Percentiles rank a stretch among this genome's conserved stretches.
These are phyloP conservation scores for Nigrograna mackinnonii DNA, from an alignment of 2,329 filamentous ascomycete genomes.

Conservation along the genomic window DNA sequence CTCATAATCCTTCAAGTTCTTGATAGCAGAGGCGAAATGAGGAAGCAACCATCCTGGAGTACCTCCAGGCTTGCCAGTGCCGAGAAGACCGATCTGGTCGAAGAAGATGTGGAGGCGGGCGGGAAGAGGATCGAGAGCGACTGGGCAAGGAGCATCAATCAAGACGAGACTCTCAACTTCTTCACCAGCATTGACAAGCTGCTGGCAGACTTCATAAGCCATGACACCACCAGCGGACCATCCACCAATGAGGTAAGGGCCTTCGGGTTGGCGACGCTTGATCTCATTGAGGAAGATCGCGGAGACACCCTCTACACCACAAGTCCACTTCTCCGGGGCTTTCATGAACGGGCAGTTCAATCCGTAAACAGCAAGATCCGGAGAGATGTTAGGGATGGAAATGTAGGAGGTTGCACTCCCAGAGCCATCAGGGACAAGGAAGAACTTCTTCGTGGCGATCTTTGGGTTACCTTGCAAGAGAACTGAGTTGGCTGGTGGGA, in stretches of 20 bases:
- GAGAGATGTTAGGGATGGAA: constrained; percentile 58
- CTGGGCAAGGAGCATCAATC: constrained; percentile 58
- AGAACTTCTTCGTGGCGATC: constrained; percentile 59
- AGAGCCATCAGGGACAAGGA: constrained; percentile 56
- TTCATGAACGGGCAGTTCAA: constrained; percentile 75
- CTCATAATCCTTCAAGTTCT: constrained; percentile 70
- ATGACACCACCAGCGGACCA: constrained; percentile 62
- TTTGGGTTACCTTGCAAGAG: constrained; percentile 61
- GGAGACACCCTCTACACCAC: constrained; percentile 68
- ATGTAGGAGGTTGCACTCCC: constrained; percentile 71
- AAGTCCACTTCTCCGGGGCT: constrained; percentile 66
- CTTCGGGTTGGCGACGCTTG: constrained; percentile 69
- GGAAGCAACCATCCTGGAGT: constrained; percentile 74
- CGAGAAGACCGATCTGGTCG: constrained; percentile 71
- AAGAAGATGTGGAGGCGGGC: constrained; percentile 71
- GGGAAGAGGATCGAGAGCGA: constrained; percentile 54
- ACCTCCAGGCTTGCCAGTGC: constrained; percentile 61
- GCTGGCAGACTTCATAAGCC: constrained; percentile 55
- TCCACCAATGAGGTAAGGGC: constrained; percentile 59
- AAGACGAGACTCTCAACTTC: constrained; percentile 55
- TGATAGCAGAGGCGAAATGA: constrained; percentile 72
- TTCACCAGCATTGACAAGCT: constrained; percentile 53
- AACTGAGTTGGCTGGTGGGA: constrained; percentile 57
- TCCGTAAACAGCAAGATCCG: constrained; percentile 55
- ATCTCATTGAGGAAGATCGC: constrained; percentile 70